Percentiles rank a stretch among this genome's conserved stretches.
Evolutionary conservation across 352 stramenopile genomes (phyloP).

Genomic region (Phytophthora citrophthora): DNA sequence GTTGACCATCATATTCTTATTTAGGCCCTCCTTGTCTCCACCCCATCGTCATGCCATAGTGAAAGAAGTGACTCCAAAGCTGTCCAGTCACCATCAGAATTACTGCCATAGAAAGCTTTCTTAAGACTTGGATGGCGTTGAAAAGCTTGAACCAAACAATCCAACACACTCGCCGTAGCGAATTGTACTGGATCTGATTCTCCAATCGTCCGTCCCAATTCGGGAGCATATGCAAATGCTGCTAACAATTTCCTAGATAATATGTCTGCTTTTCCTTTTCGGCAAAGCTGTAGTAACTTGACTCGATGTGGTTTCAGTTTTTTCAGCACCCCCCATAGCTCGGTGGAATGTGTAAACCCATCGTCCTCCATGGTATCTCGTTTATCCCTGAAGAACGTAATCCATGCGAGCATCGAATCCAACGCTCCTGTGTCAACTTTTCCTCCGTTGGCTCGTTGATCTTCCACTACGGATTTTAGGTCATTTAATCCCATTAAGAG

Average conservation of each 20-base stretch:
- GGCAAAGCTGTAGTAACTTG: background rate
- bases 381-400: background rate
- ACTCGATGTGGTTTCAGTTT: background rate
- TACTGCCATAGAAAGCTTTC: background rate
- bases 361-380: background rate
- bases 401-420: background rate
- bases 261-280: background rate
- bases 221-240: background rate
- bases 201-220: background rate
- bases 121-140: background rate
- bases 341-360: background rate
- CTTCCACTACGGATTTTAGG: background rate
- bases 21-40: background rate
- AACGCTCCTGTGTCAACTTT: background rate
- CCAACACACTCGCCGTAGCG: background rate
- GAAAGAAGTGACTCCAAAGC: background rate
- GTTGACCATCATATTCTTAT: background rate
- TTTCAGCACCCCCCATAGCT: background rate
- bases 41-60: background rate
- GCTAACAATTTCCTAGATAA: background rate
- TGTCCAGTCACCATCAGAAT: slow-evolving; percentile 4
- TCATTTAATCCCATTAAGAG: background rate
- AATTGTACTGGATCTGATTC: background rate
- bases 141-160: background rate
- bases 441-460: background rate